phyloP scores from a whole-genome alignment of 441 rosid genomes.

The Bocquillonia castaneifolia region DNA sequence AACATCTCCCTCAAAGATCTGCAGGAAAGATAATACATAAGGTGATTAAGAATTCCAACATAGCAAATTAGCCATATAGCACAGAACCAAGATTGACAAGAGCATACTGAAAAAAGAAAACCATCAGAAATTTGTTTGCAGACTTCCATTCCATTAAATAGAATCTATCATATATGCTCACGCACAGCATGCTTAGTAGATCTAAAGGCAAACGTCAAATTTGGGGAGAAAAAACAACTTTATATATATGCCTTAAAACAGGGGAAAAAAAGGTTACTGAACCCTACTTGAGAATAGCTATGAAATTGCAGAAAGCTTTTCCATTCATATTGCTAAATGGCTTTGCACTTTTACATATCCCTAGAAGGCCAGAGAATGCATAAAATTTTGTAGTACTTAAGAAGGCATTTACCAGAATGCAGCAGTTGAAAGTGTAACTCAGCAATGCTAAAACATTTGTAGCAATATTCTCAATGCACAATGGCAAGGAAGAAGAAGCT shows the following conservation, averaged over 20 bases:
- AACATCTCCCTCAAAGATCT: conserved; percentile 72
- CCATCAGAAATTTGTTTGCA: background rate
- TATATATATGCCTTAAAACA: background rate
- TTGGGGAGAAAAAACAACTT: conserved; percentile 2
- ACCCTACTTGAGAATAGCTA: background rate
- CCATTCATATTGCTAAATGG: background rate
- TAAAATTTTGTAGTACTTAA: background rate
- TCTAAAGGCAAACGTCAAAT: conserved; percentile 4
- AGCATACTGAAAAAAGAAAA: background rate
- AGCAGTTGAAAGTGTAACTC: conserved; percentile 75
- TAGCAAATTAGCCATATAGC: conserved; percentile 15
- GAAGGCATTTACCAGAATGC: conserved; percentile 65
- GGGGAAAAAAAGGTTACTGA: too few species aligned
- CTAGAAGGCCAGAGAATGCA: conserved; percentile 8
- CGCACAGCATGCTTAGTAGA: conserved; percentile 13
- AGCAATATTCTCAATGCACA: conserved; percentile 76
- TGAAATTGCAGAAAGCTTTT: background rate
- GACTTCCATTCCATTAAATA: background rate
- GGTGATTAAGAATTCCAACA: conserved; percentile 3
- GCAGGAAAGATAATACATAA: conserved; percentile 19
- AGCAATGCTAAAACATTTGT: conserved; percentile 68
- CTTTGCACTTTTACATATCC: conserved; percentile 5
- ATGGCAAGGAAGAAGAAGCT: conserved; percentile 62
- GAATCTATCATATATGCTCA: background rate
- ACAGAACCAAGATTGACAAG: conserved; percentile 4